These are phyloP conservation scores for Solanum tarijense DNA, from an alignment of 257 asterid genomes.

Conservation along the genomic window DNA sequence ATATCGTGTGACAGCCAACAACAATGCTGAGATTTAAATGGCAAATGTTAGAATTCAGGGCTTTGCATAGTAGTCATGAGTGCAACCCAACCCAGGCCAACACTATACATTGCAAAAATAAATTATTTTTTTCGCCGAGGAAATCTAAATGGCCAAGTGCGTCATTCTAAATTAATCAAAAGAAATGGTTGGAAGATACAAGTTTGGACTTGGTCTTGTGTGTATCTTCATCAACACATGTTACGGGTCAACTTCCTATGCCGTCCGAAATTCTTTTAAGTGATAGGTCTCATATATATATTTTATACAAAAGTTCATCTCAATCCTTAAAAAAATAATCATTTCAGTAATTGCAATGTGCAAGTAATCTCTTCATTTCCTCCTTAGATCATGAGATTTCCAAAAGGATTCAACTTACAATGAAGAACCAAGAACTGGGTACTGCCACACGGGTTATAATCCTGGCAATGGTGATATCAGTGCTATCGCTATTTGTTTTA, in stretches of 20 bases:
- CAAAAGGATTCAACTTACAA: background rate
- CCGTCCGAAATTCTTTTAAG: background rate
- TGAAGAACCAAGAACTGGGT: conserved; percentile 18
- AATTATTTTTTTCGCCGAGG: background rate
- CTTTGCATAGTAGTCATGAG: background rate
- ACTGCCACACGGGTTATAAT: conserved; percentile 10
- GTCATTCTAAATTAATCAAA: background rate
- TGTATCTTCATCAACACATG: background rate
- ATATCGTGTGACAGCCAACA: background rate
- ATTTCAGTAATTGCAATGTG: background rate
- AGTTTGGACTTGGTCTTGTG: background rate
- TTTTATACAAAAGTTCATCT: background rate
- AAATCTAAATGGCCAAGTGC: background rate
- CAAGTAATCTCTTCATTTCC: background rate
- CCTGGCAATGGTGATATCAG: conserved; percentile 47
- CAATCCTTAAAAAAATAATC: background rate
- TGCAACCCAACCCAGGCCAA: background rate
- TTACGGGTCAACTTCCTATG: background rate
- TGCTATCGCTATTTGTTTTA: conserved; percentile 32
- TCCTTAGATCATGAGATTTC: background rate
- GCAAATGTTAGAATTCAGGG: background rate
- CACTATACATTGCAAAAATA: background rate
- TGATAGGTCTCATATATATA: background rate
- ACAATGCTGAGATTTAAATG: background rate
- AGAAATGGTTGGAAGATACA: background rate